Evolutionary conservation across 2,329 filamentous ascomycete species (phyloP).

Genomic region (Fusarium mangiferae): DNA sequence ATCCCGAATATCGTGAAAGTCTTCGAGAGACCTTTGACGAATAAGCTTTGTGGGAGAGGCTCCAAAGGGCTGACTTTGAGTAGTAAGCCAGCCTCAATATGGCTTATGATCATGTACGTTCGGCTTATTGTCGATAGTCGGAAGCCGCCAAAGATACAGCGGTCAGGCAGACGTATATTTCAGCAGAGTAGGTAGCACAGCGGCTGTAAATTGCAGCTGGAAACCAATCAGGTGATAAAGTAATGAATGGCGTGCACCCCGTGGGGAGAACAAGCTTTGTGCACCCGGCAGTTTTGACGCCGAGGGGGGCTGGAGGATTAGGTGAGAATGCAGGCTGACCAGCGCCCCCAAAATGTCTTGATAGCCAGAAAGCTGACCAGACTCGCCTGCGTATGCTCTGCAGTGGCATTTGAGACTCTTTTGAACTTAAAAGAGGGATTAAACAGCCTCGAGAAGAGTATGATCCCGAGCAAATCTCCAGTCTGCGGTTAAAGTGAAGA

Average conservation of each 20-base stretch:
- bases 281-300: background rate
- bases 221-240: background rate
- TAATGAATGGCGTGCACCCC: background rate
- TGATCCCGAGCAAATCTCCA: background rate
- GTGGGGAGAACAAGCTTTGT: background rate
- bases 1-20: background rate
- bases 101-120: background rate
- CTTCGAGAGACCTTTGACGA: rapidly evolving
- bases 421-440: background rate
- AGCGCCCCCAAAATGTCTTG: background rate
- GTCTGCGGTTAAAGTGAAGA: background rate
- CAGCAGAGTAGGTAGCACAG: background rate
- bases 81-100: too few species aligned
- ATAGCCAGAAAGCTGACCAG: too few species aligned
- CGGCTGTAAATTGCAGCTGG: background rate
- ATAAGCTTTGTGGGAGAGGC: background rate
- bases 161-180: background rate
- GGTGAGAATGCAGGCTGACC: background rate
- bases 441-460: background rate
- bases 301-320: background rate
- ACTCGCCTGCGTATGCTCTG: background rate
- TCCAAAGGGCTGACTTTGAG: too few species aligned
- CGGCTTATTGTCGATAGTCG: background rate
- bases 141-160: background rate
- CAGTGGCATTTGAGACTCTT: background rate